Conservation (phyloP, 2,329 filamentous ascomycete species). For the Phaeosphaeria sp. region DNA sequence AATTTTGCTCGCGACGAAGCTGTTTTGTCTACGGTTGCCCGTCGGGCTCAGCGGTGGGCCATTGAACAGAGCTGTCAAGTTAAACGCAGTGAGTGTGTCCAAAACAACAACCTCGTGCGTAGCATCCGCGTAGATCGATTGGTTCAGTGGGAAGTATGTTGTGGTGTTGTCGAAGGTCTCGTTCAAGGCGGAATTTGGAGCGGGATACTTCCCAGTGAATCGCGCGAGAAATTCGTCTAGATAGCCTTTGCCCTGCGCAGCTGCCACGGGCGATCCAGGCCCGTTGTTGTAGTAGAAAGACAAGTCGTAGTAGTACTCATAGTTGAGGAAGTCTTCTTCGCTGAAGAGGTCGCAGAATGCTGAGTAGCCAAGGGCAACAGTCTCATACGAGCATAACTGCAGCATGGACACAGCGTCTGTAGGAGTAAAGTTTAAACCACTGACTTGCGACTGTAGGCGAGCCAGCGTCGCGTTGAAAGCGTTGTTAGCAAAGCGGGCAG, state of each 20-base stretch:
- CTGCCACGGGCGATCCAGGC: slow-evolving; percentile 36
- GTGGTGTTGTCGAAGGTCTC: slow-evolving; percentile 48
- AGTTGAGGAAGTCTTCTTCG: slow-evolving; percentile 53
- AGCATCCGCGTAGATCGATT: slow-evolving; percentile 52
- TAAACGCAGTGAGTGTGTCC: slow-evolving; percentile 37
- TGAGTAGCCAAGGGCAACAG: slow-evolving; percentile 51
- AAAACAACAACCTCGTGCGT: slow-evolving; percentile 52
- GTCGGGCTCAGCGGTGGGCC: slow-evolving; percentile 28
- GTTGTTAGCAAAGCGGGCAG: slow-evolving; percentile 27
- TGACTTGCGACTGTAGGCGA: slow-evolving; percentile 34
- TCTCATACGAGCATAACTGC: slow-evolving; percentile 44
- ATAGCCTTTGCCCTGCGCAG: slow-evolving; percentile 42
- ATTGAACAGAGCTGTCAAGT: slow-evolving; percentile 38
- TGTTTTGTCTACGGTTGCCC: slow-evolving; percentile 27
- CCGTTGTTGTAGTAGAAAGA: slow-evolving; percentile 47
- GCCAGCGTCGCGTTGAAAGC: slow-evolving; percentile 39
- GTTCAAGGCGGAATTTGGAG: slow-evolving; percentile 26
- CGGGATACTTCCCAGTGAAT: slow-evolving; percentile 32
- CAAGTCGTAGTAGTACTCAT: slow-evolving; percentile 54
- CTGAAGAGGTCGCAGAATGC: slow-evolving; percentile 52
- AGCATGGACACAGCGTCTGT: slow-evolving; percentile 51
- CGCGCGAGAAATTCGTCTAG: slow-evolving; percentile 39
- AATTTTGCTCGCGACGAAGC: slow-evolving; percentile 35
- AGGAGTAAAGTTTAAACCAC: slow-evolving; percentile 37
- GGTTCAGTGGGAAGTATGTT: slow-evolving; percentile 53